Percentiles rank a stretch among this genome's conserved stretches.
These are phyloP conservation scores for Neurospora sp. DNA, from an alignment of 2,329 filamentous ascomycete genomes.

Conservation along the genomic window DNA sequence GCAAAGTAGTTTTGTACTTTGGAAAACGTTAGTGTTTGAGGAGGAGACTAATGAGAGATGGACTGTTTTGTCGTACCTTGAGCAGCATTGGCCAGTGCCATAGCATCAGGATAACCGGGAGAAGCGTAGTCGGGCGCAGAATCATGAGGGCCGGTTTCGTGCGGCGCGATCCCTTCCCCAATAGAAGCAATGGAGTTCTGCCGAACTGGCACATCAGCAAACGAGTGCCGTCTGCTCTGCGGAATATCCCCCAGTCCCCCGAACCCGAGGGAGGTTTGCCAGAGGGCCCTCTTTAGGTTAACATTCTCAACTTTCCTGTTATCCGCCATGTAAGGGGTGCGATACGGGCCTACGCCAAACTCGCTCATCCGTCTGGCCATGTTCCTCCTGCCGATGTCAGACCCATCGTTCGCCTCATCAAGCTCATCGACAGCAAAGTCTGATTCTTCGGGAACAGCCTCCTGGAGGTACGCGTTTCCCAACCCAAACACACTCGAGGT, in stretches of 20 bases:
- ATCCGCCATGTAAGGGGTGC: conserved; percentile 42
- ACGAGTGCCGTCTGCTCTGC: conserved; percentile 71
- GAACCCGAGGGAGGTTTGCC: conserved; percentile 63
- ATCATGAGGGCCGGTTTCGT: conserved; percentile 38
- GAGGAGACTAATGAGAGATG: neutral
- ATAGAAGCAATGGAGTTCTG: conserved; percentile 54
- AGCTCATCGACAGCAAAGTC: conserved; percentile 66
- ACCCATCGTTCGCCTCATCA: conserved; percentile 49
- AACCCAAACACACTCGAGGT: conserved; percentile 43
- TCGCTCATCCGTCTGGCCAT: conserved; percentile 47
- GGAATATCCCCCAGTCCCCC: conserved; percentile 50
- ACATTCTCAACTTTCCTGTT: conserved; percentile 54
- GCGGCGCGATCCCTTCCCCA: conserved; percentile 37
- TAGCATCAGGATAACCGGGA: conserved; percentile 10
- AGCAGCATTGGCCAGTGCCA: conserved; percentile 15
- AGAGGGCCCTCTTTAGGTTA: conserved; percentile 50
- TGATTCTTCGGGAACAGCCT: conserved; percentile 52
- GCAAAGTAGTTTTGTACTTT: conserved; percentile 27
- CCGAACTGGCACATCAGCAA: conserved; percentile 58
- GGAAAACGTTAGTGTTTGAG: conserved; percentile 15
- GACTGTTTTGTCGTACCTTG: conserved; percentile 26
- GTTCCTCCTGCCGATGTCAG: conserved; percentile 36
- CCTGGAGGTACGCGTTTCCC: conserved; percentile 50
- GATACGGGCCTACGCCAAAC: conserved; percentile 36
- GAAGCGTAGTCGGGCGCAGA: conserved; percentile 21